Percentiles rank a stretch among this genome's conserved stretches.
phyloP scores from a whole-genome alignment of 1,284 basidiomycete species.

The Papiliotrema fonsecae region DNA sequence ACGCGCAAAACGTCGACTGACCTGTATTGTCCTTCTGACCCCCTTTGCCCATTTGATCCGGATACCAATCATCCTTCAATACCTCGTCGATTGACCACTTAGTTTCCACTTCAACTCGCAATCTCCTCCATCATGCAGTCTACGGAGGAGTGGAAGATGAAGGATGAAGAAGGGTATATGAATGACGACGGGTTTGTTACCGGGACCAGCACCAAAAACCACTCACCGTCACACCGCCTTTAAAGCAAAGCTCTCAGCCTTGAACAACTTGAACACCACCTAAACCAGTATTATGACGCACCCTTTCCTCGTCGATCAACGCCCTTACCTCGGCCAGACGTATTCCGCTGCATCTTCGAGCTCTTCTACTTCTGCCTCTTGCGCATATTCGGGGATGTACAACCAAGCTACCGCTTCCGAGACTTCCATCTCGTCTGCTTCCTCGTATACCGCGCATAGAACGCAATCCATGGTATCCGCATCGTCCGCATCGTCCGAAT shows the following conservation, averaged over 20 bases:
- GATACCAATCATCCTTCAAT: not conserved
- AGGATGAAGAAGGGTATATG: not conserved
- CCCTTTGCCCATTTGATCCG: not conserved
- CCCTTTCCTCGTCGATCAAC: conserved; percentile 13
- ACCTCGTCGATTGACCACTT: not conserved
- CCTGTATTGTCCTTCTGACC: too few species aligned
- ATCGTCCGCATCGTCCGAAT: not conserved
- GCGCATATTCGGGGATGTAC: too few species aligned
- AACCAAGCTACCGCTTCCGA: too few species aligned
- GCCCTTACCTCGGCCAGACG: conserved; percentile 11
- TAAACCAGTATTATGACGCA: conserved; percentile 6
- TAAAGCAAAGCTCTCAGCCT: not conserved
- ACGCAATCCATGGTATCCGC: too few species aligned
- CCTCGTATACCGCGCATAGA: too few species aligned
- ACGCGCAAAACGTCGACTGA: too few species aligned
- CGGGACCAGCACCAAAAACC: too few species aligned
- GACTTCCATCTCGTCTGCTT: too few species aligned
- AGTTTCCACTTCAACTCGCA: not conserved
- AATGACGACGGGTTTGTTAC: not conserved
- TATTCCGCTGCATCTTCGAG: not conserved
- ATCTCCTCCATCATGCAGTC: not conserved
- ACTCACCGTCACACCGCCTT: not conserved
- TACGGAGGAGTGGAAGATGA: too few species aligned
- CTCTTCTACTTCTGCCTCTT: too few species aligned
- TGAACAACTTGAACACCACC: not conserved